Base-by-base conservation (phyloP, 1,284 basidiomycete species). In the Inonotus obliquus region DNA sequence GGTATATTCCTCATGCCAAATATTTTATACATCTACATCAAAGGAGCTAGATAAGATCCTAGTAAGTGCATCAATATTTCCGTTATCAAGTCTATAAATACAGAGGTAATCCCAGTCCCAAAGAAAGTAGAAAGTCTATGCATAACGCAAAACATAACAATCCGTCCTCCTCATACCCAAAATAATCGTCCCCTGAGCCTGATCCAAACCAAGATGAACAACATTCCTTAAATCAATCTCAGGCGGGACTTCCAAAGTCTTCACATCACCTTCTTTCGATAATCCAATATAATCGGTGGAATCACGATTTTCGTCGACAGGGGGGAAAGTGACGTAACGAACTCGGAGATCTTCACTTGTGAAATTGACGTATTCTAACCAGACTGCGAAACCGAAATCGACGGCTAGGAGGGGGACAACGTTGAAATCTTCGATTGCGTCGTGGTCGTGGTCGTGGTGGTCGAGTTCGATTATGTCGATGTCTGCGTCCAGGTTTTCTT, bases 361-460 rank as follows among this genome's bases (percentile, higher is more conserved):
- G 17, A 74, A 73, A 49, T 77, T 77, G 21, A 74, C 69, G 68
- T 83, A 83, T 69, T 89, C 87, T 54, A 89, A 78, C 86, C 87
- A 89, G 48, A 85, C 86, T 21, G 87, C 87, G 67, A 87, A 86
- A 37, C 87, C 87, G 72, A 89, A 89, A 71, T 89, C 87, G n/a
- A 89, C 86, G 0, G 87, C 87, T 25, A 89, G 81, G 10, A 89
- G 77, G 25, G 87, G 87, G 4, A 86, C 76, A 21, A 82, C 82
- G 1, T 84, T 77, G 44, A 83, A 81, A 6, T 66, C 63, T 35
- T 72, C 72, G 9, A 75, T n/a, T 76, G 72, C 19, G 65, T 63
- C 25, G 71, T 63, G 41, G 71, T n/a, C n/a, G n/a, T 37, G 23
- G 41, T 29, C 48, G 44, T 17, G 3, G 13, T 35, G 14, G 23